Evolutionary conservation across 192 early-diverging fungal genomes (phyloP).

Genomic region (Linnemannia hyalina): DNA sequence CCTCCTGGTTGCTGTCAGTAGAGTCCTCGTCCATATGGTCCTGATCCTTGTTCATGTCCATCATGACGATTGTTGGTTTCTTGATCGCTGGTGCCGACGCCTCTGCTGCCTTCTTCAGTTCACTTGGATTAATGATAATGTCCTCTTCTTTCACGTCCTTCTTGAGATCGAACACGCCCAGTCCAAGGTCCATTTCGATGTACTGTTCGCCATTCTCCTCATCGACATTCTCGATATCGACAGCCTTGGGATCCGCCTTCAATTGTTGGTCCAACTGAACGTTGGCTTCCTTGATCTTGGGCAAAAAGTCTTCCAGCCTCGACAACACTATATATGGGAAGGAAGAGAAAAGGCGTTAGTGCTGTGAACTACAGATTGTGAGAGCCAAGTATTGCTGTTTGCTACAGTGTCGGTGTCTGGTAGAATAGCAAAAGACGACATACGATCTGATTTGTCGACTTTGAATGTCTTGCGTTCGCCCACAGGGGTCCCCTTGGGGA

Average conservation of each 20-base stretch:
- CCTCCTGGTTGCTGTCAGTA: slow-evolving; percentile 24
- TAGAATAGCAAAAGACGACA: slow-evolving; percentile 6
- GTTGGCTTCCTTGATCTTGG: slow-evolving; percentile 60
- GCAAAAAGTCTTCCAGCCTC: slow-evolving; percentile 64
- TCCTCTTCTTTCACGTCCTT: slow-evolving; percentile 52
- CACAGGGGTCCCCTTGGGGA: slow-evolving; percentile 40
- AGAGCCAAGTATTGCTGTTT: not conserved
- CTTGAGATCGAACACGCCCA: slow-evolving; percentile 63
- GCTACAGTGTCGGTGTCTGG: not conserved
- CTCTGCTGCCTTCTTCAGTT: not conserved
- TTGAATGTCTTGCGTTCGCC: slow-evolving; percentile 61
- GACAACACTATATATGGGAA: slow-evolving; percentile 40
- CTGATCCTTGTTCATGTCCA: slow-evolving; percentile 40
- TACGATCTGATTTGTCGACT: slow-evolving; percentile 46
- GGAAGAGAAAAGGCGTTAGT: not conserved
- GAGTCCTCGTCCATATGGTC: not conserved
- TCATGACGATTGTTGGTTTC: slow-evolving; percentile 49
- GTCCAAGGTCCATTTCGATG: slow-evolving; percentile 68
- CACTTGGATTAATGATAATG: slow-evolving; percentile 40
- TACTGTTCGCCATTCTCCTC: slow-evolving; percentile 64
- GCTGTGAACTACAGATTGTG: not conserved
- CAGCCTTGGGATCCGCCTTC: slow-evolving; percentile 55
- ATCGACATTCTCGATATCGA: slow-evolving; percentile 70
- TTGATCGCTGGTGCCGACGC: not conserved
- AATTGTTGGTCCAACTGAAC: slow-evolving; percentile 54